Base-by-base conservation (phyloP, 768 basidiomycete species). In the Leucosporidium yakuticum region DNA sequence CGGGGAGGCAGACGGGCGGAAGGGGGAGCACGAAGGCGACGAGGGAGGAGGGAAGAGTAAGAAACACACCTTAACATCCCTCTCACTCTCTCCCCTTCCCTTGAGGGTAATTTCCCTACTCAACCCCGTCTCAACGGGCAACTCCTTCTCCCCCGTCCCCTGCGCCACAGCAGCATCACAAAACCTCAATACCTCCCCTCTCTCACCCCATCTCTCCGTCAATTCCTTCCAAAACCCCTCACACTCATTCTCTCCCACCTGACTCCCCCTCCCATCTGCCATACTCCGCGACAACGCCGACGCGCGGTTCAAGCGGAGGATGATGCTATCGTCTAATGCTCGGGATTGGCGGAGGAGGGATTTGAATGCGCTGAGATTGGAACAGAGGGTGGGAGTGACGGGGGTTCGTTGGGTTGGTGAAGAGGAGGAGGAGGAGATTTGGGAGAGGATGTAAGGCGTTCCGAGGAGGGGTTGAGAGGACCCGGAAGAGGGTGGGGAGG, bases 161-260 rank as follows among this genome's bases (percentile, higher is more conserved):
- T 55, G 20, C 51, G 57, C 57, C 54, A 36, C 63, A 4, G 34
- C 63, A 9, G 25, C 31, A 49, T 65, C 64, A 59, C 55, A 57
- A 44, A n/a, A 60, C 49, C 50, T 50, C 32, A 58, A 49, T 50
- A 65, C 49, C 58, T n/a, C 34, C 34, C 48, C 44, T 9, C 64
- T 51, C n/a, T 36, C 36, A 4, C 29, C 29, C 64, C 59, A 60
- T 17, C 44, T 14, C 2, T 29, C 59, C 25, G 47, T 15, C 25
- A 60, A 21, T 21, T 60, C 59, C 25, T 5, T 29, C 59, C 59
- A 60, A 15, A 60, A 60, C 15, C n/a, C 25, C 6, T 60, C 44
- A 44, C 59, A 60, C 59, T 60, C 59, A 19, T 27, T 25, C 8
- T 39, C 36, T 2, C 25, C 44, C 7, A 29, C 31, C 7, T n/a